Evolutionary conservation across 2,329 filamentous ascomycete genomes (phyloP).

Genomic region (Aspergillus latus): DNA sequence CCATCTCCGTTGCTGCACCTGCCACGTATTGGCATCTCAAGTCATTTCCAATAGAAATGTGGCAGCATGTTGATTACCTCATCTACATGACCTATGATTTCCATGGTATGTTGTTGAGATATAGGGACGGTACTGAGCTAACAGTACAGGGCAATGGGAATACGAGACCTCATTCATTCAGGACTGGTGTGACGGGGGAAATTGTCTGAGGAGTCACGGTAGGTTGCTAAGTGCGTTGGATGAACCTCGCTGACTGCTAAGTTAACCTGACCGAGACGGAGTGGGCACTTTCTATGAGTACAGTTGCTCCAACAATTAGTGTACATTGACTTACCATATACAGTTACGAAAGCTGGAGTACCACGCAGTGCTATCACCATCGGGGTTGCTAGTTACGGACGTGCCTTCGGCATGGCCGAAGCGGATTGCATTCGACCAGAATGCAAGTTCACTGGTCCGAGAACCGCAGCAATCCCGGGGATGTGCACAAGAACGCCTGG

Average conservation of each 20-base stretch:
- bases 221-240: neutral
- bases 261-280: conserved; percentile 14
- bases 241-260: neutral
- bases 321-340: too few relatives aligned
- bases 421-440: neutral
- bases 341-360: conserved; percentile 15
- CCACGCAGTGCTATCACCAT: neutral
- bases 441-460: neutral
- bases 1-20: conserved; percentile 29
- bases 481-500: neutral
- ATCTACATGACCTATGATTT: conserved; percentile 45
- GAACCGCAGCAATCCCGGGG: neutral
- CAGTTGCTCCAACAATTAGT: too few relatives aligned
- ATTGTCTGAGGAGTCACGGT: conserved; percentile 40
- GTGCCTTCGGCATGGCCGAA: neutral
- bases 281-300: conserved; percentile 10
- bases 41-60: conserved; percentile 32
- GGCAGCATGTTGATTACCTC: conserved; percentile 31
- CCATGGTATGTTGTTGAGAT: conserved; percentile 11
- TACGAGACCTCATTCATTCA: conserved; percentile 6
- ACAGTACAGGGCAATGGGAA: conserved; percentile 17
- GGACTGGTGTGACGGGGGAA: conserved; percentile 27
- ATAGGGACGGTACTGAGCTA: neutral
- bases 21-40: conserved; percentile 36
- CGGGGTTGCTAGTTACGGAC: neutral